These are phyloP conservation scores for Pythium monospermum DNA, from an alignment of 352 stramenopile genomes.

Conservation along the genomic window DNA sequence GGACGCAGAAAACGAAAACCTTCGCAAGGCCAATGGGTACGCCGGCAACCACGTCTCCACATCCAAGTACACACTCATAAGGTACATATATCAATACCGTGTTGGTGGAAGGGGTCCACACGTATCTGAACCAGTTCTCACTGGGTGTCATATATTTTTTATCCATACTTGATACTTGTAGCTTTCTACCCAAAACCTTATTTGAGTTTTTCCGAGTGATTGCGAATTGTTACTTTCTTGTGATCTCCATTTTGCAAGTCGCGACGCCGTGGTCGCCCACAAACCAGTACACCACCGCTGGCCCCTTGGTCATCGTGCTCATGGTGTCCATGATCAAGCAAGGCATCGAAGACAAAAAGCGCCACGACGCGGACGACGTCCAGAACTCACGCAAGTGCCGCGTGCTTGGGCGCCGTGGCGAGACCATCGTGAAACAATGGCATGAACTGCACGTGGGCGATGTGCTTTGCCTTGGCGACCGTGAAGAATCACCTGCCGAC, in stretches of 20 bases:
- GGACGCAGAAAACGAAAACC: constrained; percentile 51
- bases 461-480: constrained; percentile 44
- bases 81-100: too few species aligned
- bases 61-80: constrained; percentile 91
- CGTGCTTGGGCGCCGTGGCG: constrained; percentile 31
- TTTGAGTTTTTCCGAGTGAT: constrained; percentile 93
- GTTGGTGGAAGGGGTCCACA: constrained; percentile 9
- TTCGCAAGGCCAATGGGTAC: constrained; percentile 38
- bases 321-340: constrained; percentile 80
- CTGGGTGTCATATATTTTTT: too few species aligned
- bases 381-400: constrained; percentile 59
- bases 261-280: constrained; percentile 62
- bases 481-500: constrained; percentile 58
- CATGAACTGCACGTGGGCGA: constrained; percentile 72
- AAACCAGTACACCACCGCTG: constrained; percentile 74
- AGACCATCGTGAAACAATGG: constrained; percentile 59
- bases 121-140: too few species aligned
- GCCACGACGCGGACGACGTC: constrained; percentile 56
- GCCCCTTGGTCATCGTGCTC: constrained; percentile 65
- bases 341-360: constrained; percentile 71
- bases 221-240: constrained; percentile 94
- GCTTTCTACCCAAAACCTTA: constrained; percentile 92
- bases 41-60: constrained; percentile 78
- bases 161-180: too few species aligned
- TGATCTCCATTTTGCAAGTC: constrained; percentile 91